Evolutionary conservation across 306 rosid genomes (phyloP).

Genomic region (Lagenaria siceraria): DNA sequence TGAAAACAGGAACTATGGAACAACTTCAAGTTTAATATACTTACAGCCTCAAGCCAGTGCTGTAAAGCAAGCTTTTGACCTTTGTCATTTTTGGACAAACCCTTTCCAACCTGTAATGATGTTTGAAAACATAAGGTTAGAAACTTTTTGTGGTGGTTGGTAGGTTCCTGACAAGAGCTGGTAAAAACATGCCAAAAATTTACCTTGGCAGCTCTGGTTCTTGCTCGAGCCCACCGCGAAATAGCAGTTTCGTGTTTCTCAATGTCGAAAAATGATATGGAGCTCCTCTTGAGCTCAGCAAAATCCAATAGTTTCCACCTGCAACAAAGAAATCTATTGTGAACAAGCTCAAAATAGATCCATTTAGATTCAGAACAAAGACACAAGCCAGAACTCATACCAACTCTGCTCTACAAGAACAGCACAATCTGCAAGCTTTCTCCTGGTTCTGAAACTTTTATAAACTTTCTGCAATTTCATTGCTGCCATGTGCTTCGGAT

Average conservation of each 20-base stretch:
- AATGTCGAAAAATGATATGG: constrained; percentile 12
- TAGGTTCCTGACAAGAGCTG: not conserved
- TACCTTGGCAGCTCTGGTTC: constrained; percentile 18
- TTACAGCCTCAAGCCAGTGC: constrained; percentile 42
- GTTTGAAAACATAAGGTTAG: not conserved
- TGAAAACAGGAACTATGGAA: not conserved
- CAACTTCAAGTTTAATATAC: not conserved
- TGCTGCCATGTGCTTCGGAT: constrained; percentile 16
- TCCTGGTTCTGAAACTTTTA: constrained; percentile 25
- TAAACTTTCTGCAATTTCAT: constrained; percentile 38
- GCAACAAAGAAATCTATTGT: not conserved
- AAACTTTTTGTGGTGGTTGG: not conserved
- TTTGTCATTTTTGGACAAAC: constrained; percentile 21
- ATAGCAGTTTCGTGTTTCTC: constrained; percentile 15
- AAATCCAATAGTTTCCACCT: constrained; percentile 18
- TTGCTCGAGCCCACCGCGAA: constrained; percentile 17
- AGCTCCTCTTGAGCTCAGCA: constrained; percentile 15
- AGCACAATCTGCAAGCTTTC: constrained; percentile 31
- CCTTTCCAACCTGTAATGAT: constrained; percentile 31
- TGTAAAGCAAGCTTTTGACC: constrained; percentile 37
- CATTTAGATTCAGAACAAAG: not conserved
- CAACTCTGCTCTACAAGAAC: constrained; percentile 29
- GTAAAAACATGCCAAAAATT: not conserved
- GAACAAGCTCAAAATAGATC: not conserved
- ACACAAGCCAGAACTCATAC: constrained; percentile 3